Evolutionary conservation across 2,329 filamentous ascomycete genomes (phyloP), one percentile per base, ranked within the genome.

Genomic region (Leptoxyphium fumago): DNA sequence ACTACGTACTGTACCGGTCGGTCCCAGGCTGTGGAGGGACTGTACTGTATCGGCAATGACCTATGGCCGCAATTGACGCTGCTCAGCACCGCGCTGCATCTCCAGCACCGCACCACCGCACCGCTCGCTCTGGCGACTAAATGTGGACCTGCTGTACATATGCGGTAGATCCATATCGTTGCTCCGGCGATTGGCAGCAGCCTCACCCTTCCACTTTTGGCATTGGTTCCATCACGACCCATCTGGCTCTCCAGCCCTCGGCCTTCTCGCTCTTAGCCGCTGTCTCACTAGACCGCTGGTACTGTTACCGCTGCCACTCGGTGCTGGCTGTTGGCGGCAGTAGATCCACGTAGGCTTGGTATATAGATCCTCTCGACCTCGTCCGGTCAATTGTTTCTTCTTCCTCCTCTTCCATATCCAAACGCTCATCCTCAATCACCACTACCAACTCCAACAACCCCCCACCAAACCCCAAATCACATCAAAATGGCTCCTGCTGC

Each of bases 401-500:
- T 43, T 5, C 39, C 39, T 28, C 28, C 40, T 30, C n/a, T 40
- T 21, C 41, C 43, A 39, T 41, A 38, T 29, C 14, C 14, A 40
- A 29, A 34, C 29, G 29, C 29, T 14, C 21, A 6, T 42, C 40
- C 38, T 14, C 38, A 17, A 14, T 34, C 30, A 50, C 38, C 43
- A 46, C 43, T 38, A 46, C 46, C 11, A 26, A 30, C 28, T 30
- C 36, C 36, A 38, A 44, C 28, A 32, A 32, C 21, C 41, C 29
- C 40, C n/a, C 44, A 44, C 39, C 45, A 45, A 46, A 54, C 39
- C 38, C 48, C 49, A 46, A 56, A 50, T 52, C 55, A 59, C 50
- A 64, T 65, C 42, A 58, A 60, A 58, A 17, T 38, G 13, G 17
- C 13, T 17, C 13, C 34, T 17, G 53, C 55, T 54, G 59, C 61